Evolutionary conservation across 345 rosid species (phyloP).

Genomic region (Excoecaria agallocha): DNA sequence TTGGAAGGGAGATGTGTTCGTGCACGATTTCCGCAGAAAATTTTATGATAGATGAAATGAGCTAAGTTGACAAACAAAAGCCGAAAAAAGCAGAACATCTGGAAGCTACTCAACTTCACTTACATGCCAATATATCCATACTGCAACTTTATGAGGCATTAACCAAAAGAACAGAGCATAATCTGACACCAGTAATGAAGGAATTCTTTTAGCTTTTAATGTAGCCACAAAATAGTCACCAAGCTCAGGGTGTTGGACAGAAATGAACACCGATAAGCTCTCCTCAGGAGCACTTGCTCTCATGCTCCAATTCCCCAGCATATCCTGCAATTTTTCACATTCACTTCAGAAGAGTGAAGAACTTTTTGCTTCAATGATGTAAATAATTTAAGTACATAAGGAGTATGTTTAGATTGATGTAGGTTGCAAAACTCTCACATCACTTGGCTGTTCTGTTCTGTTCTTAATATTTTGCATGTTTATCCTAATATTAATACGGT

Average conservation of each 20-base stretch:
- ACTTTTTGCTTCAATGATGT: background rate
- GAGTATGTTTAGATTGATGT: background rate
- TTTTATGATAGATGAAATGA: background rate
- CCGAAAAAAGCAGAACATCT: background rate
- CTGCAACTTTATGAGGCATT: conserved; percentile 94
- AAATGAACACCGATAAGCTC: conserved; percentile 53
- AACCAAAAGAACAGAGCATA: conserved; percentile 81
- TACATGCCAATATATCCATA: conserved; percentile 98
- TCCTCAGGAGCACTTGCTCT: conserved; percentile 69
- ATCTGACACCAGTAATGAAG: conserved; percentile 31
- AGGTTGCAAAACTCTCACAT: background rate
- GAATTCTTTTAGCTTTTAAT: conserved; percentile 52
- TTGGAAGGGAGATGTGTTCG: background rate
- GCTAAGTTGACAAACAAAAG: background rate
- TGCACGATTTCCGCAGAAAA: background rate
- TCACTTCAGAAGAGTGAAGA: background rate
- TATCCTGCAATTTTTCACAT: conserved; percentile 52
- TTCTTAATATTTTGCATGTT: too few species aligned
- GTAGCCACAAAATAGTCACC: conserved; percentile 80
- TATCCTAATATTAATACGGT: background rate
- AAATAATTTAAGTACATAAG: background rate
- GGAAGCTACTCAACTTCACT: conserved; percentile 30
- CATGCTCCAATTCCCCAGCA: conserved; percentile 78
- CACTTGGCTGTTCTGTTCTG: background rate
- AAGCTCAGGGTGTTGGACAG: conserved; percentile 70